Conservation (phyloP, 306 rosid genomes). For the Glycine tomentella region DNA sequence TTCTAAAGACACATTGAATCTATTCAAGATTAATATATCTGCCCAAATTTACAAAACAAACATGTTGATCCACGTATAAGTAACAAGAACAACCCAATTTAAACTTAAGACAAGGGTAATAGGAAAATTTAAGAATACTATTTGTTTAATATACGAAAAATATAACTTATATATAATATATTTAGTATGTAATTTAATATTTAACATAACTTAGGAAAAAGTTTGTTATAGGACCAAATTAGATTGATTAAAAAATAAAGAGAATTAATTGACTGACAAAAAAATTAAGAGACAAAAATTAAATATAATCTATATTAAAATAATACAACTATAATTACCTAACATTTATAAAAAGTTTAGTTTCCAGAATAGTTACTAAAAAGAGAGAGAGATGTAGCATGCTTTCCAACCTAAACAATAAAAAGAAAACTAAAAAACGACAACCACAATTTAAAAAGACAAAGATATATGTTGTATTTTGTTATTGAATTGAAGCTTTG, state of each 20-base stretch:
- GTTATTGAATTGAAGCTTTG: conserved; percentile 11
- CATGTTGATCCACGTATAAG: too few relatives aligned
- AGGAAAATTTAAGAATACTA: too few relatives aligned
- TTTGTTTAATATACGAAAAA: too few relatives aligned
- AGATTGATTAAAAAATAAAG: not conserved
- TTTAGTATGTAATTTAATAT: too few relatives aligned
- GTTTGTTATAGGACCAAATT: not conserved
- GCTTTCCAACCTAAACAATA: conserved; percentile 46
- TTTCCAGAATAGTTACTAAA: not conserved
- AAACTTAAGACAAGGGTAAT: too few relatives aligned
- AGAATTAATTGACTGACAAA: not conserved
- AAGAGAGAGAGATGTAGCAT: not conserved
- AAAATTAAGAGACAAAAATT: not conserved
- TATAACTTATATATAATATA: too few relatives aligned
- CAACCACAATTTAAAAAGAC: not conserved
- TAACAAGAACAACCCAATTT: too few relatives aligned
- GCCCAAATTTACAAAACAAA: too few relatives aligned
- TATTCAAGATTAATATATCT: too few relatives aligned
- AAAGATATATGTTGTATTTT: conserved; percentile 20
- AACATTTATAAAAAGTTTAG: not conserved
- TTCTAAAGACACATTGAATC: too few relatives aligned
- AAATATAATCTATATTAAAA: not conserved
- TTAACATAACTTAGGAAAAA: too few relatives aligned
- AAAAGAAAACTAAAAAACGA: not conserved
- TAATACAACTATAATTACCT: not conserved